Evolutionary conservation across 2,329 filamentous ascomycete genomes (phyloP).

Genomic region (Aspergillus neotritici): DNA sequence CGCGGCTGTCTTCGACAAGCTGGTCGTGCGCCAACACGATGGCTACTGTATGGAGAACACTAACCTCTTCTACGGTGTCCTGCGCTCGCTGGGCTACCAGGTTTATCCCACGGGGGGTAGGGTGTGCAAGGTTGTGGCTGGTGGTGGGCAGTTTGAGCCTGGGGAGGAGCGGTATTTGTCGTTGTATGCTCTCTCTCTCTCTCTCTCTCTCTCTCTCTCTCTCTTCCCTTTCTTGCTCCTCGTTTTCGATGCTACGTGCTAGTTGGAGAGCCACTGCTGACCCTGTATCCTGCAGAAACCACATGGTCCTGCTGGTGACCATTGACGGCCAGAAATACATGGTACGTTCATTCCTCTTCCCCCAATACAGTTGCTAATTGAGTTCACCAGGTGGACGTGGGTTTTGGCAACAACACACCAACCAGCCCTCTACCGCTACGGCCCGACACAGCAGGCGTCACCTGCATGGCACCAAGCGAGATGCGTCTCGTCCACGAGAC

Average conservation of each 20-base stretch:
- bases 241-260: neutral
- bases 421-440: constrained; percentile 52
- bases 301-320: constrained; percentile 58
- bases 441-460: constrained; percentile 22
- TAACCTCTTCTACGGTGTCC: constrained; percentile 46
- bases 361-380: neutral
- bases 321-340: constrained; percentile 44
- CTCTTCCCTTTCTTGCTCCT: neutral
- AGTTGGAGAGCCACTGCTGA: neutral
- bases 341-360: constrained; percentile 19
- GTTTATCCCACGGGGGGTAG: constrained; percentile 54
- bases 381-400: constrained; percentile 49
- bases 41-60: constrained; percentile 61
- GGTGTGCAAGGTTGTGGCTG: constrained; percentile 33
- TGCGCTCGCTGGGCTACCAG: constrained; percentile 48
- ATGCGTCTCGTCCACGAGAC: constrained; percentile 50
- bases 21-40: constrained; percentile 47
- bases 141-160: constrained; percentile 19
- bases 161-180: constrained; percentile 39
- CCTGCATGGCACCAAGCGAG: constrained; percentile 50
- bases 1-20: constrained; percentile 48
- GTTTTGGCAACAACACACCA: constrained; percentile 59
- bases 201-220: neutral
- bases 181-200: constrained; percentile 34
- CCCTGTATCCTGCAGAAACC: constrained; percentile 30